phyloP scores from a whole-genome alignment of 192 early-diverging fungal species.

The Entophlyctis luteolus region DNA sequence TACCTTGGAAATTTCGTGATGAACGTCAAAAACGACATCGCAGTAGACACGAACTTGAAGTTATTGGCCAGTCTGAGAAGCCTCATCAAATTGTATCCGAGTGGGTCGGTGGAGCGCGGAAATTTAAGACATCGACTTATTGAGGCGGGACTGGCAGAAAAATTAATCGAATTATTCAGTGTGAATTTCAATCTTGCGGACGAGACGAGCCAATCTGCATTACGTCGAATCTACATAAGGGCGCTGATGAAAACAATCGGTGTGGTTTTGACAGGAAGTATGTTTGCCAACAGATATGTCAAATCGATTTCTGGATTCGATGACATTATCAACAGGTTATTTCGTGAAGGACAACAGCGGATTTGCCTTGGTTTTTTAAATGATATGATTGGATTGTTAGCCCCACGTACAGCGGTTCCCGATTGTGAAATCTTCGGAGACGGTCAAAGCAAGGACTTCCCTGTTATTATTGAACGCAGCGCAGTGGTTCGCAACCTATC shows the following conservation, averaged over 20 bases:
- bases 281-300: conserved; percentile 25
- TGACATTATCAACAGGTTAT: conserved; percentile 29
- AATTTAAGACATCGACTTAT: conserved; percentile 3
- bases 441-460: neutral
- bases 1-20: neutral
- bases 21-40: neutral
- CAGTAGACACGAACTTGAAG: neutral
- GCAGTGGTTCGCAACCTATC: conserved; percentile 34
- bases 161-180: neutral
- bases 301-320: conserved; percentile 30
- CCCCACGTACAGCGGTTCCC: neutral
- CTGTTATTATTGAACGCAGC: neutral
- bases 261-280: conserved; percentile 19
- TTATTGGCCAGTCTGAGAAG: neutral
- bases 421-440: neutral
- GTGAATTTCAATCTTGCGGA: neutral
- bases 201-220: neutral
- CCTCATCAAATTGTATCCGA: conserved; percentile 7
- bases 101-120: conserved; percentile 6
- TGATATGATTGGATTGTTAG: conserved; percentile 25
- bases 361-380: conserved; percentile 32
- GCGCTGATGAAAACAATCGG: conserved; percentile 26
- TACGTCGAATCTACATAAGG: neutral
- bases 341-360: conserved; percentile 2
- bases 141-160: neutral